Conservation (phyloP, 2,329 filamentous ascomycete species). For the Pyrenophora graminea region DNA sequence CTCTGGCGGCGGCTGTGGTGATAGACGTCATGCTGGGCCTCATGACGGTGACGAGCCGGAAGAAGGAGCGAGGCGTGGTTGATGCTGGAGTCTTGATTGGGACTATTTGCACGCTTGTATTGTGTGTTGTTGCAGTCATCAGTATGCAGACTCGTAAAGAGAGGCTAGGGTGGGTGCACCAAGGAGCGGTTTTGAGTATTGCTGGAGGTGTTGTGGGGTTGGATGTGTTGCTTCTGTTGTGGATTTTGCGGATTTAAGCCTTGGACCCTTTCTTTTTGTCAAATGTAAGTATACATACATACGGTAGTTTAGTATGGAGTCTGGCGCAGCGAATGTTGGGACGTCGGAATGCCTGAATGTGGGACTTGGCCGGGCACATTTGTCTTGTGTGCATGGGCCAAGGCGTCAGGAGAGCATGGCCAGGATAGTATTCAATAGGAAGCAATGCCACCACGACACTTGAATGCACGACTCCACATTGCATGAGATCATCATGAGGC, state of each 20-base stretch:
- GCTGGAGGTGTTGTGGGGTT: conserved; percentile 31
- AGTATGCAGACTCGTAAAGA: conserved; percentile 40
- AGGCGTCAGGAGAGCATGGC: conserved; percentile 5
- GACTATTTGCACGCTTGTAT: conserved; percentile 65
- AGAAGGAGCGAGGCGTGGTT: conserved; percentile 70
- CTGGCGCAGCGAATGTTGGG: neutral
- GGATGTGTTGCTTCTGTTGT: conserved; percentile 38
- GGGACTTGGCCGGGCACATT: neutral
- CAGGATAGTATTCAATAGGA: conserved; percentile 2
- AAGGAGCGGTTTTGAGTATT: conserved; percentile 32
- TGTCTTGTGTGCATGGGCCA: conserved; percentile 3
- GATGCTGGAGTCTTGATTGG: conserved; percentile 73
- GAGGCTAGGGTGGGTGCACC: conserved; percentile 39
- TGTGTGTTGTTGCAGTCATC: conserved; percentile 35
- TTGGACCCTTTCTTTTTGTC: neutral
- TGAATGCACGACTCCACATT: conserved; percentile 7
- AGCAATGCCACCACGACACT: conserved; percentile 2
- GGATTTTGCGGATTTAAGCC: conserved; percentile 30
- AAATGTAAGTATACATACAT: neutral
- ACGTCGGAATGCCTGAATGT: neutral
- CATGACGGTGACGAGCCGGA: conserved; percentile 69
- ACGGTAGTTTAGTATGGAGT: conserved; percentile 1
- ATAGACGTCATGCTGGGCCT: conserved; percentile 68
- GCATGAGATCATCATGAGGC: conserved; percentile 20
- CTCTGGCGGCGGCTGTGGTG: conserved; percentile 62